phyloP scores from a whole-genome alignment of 441 rosid species.

The Pelargonium cotyledonis region DNA sequence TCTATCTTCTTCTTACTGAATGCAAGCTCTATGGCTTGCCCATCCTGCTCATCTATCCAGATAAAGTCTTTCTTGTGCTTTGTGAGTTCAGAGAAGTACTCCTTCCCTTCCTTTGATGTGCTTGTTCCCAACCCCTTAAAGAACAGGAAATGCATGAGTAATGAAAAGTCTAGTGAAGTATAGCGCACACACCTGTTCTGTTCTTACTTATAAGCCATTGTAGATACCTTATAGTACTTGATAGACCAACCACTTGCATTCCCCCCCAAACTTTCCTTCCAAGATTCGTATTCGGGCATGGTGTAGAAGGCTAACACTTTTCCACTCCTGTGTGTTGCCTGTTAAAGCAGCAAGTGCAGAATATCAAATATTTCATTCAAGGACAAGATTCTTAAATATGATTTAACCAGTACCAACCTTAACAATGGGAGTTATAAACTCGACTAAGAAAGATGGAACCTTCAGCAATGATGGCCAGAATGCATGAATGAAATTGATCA shows the following conservation, averaged over 20 bases:
- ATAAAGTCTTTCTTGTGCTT: constrained; percentile 80
- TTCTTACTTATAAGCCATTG: constrained; percentile 12
- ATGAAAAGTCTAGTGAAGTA: background rate
- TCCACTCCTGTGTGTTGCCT: constrained; percentile 61
- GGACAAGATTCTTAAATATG: background rate
- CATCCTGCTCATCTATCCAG: constrained; percentile 75
- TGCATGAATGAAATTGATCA: constrained; percentile 85
- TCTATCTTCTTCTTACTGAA: constrained; percentile 96
- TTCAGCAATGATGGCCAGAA: constrained; percentile 93
- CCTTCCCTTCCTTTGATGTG: constrained; percentile 61
- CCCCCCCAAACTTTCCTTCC: constrained; percentile 70
- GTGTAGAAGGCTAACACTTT: constrained; percentile 58
- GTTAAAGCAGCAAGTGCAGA: constrained; percentile 12
- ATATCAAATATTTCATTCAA: constrained; percentile 5
- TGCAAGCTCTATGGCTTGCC: constrained; percentile 93
- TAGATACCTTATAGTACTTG: constrained; percentile 89
- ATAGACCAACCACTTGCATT: constrained; percentile 80
- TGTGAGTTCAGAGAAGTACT: constrained; percentile 51
- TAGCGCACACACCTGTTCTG: background rate
- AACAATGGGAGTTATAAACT: constrained; percentile 92
- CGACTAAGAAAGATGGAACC: constrained; percentile 81
- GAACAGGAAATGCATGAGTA: constrained; percentile 11
- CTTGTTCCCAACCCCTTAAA: constrained; percentile 95
- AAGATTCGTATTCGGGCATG: constrained; percentile 84
- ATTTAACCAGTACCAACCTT: constrained; percentile 44